A percentile compares a stretch with the other conserved stretches of the same genome.
Evolutionary conservation across 305 asterid species (phyloP).

Genomic region (Plantago lanceolata): DNA sequence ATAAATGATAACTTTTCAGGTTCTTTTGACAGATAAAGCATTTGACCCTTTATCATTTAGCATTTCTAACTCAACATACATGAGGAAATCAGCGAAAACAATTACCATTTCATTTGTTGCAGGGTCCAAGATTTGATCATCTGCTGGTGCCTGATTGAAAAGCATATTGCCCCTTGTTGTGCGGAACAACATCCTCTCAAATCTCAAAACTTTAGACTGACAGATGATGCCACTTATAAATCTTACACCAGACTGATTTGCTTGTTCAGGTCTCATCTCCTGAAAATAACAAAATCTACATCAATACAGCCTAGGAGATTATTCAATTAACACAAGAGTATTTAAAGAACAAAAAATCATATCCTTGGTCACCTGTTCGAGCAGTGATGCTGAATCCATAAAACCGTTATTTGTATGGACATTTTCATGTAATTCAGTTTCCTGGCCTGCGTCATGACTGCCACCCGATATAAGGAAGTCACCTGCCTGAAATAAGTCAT

Average conservation of each 20-base stretch:
- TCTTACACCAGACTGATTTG: conserved; percentile 82
- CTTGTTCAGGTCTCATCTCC: conserved; percentile 75
- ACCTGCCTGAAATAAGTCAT: conserved; percentile 62
- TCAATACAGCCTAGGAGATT: conserved; percentile 29
- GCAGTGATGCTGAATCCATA: conserved; percentile 61
- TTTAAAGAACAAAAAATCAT: conserved; percentile 12
- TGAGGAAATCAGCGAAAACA: conserved; percentile 26
- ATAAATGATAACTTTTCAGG: not conserved
- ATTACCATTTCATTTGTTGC: conserved; percentile 76
- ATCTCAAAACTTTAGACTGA: conserved; percentile 69
- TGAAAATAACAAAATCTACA: conserved; percentile 40
- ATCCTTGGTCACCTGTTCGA: conserved; percentile 64
- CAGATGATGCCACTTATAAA: conserved; percentile 87
- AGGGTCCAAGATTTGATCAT: conserved; percentile 76
- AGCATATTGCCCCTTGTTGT: conserved; percentile 98
- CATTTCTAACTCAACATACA: not conserved
- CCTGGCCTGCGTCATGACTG: conserved; percentile 50
- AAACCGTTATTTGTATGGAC: conserved; percentile 40
- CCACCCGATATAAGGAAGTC: conserved; percentile 76
- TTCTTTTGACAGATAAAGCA: not conserved
- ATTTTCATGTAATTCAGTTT: conserved; percentile 80
- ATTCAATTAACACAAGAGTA: conserved; percentile 20
- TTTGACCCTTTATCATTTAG: not conserved
- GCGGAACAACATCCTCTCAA: conserved; percentile 97
- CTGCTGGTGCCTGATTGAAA: conserved; percentile 86